These are phyloP conservation scores for Beta corolliflora DNA, from an alignment of 179 eudicot genomes.

Conservation along the genomic window DNA sequence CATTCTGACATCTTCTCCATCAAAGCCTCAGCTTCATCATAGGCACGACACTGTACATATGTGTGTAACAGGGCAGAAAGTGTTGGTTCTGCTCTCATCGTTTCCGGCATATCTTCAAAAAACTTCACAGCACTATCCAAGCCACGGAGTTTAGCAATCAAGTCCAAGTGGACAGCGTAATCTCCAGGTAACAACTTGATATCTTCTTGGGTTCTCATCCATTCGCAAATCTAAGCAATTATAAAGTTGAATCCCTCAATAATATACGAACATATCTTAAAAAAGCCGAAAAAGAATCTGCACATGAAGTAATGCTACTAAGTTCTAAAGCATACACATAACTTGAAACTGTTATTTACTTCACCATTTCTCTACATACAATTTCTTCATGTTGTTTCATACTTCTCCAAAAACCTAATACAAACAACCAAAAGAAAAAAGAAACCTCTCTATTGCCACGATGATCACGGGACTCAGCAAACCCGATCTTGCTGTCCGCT, in stretches of 20 bases:
- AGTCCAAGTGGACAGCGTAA: slow-evolving; percentile 86
- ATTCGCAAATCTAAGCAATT: slow-evolving; percentile 70
- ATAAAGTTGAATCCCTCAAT: slow-evolving; percentile 11
- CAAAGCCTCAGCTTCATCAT: slow-evolving; percentile 71
- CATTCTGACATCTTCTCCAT: slow-evolving; percentile 86
- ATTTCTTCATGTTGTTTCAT: neutral
- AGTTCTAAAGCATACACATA: neutral
- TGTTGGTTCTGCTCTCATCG: slow-evolving; percentile 60
- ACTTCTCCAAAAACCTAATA: too few species aligned
- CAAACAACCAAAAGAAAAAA: too few species aligned
- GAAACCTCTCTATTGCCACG: too few species aligned
- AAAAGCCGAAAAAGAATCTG: neutral
- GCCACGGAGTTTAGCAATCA: slow-evolving; percentile 84
- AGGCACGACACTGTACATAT: slow-evolving; percentile 60
- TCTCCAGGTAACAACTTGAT: slow-evolving; percentile 79
- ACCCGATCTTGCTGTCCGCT: neutral
- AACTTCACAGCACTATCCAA: slow-evolving; percentile 84
- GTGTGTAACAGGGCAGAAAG: slow-evolving; percentile 82
- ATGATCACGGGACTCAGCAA: too few species aligned
- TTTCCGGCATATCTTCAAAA: slow-evolving; percentile 84
- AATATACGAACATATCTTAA: neutral
- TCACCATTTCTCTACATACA: neutral
- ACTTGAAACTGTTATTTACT: neutral
- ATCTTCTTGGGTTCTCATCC: slow-evolving; percentile 88
- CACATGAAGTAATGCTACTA: neutral